Conservation (phyloP, 2,329 filamentous ascomycete species). For the Talaromyces sp. region DNA sequence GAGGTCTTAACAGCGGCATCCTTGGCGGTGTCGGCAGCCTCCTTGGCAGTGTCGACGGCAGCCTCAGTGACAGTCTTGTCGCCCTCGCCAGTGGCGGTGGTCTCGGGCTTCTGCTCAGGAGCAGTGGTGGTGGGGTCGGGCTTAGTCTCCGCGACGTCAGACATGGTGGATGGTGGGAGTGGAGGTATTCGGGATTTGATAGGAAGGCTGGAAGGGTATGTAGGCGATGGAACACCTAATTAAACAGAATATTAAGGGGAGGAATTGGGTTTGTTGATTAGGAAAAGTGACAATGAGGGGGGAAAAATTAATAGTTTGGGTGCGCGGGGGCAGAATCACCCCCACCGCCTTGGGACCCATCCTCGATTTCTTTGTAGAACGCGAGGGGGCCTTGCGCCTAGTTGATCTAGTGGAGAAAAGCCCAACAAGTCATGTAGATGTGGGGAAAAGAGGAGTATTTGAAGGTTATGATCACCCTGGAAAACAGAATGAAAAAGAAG, state of each 20-base stretch:
- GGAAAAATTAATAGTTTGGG: conserved; percentile 32
- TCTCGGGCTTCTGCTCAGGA: conserved; percentile 38
- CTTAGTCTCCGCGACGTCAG: conserved; percentile 48
- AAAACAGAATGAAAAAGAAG: background rate
- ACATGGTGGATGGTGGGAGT: conserved; percentile 36
- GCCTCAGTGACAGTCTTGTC: conserved; percentile 35
- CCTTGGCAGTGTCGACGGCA: conserved; percentile 39
- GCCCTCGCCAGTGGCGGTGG: conserved; percentile 36
- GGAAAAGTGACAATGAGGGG: conserved; percentile 26
- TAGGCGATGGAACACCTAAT: conserved; percentile 10
- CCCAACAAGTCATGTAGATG: background rate
- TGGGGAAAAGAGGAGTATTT: background rate
- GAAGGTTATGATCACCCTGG: background rate
- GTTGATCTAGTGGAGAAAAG: background rate
- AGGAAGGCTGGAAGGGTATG: conserved; percentile 4
- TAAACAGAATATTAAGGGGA: background rate
- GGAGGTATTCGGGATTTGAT: conserved; percentile 8
- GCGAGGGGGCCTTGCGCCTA: conserved; percentile 9
- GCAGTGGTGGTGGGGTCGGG: conserved; percentile 46
- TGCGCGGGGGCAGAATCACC: conserved; percentile 25
- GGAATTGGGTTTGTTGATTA: conserved; percentile 25
- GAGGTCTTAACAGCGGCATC: conserved; percentile 46
- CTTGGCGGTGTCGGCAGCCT: conserved; percentile 42
- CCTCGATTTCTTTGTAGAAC: conserved; percentile 5
- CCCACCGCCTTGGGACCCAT: conserved; percentile 21